Base-by-base conservation (phyloP, 345 rosid genomes). In the Odontarrhena argentea region DNA sequence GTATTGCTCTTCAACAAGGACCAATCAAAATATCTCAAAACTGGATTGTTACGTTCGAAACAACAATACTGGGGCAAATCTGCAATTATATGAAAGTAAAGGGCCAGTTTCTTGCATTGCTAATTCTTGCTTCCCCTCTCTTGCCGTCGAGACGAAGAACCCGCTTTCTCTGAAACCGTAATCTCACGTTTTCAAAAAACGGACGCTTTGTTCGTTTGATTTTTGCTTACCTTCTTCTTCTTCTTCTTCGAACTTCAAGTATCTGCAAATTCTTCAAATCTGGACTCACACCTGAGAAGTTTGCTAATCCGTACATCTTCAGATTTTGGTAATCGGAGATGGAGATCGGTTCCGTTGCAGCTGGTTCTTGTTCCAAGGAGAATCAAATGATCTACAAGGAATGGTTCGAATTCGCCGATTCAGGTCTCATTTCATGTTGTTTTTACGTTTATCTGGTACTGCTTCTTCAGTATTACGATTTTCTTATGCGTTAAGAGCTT, bases 381-480 rank as follows among this genome's bases (percentile, higher is more conserved):
- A 74, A 84, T 58, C 92, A 88, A 68, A 64, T 63, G 74, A 85
- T 83, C 81, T 93, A 90, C 74, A 90, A 83, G 67, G 89, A 86
- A n/a, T 90, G 98, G 97, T 93, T 93, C 60, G 74, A 30, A 67
- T 81, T 60, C 67, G 89, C 97, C 8, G 98, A 93, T 82, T 82
- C 97, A 75, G 98, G 96, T 92, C 11, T 47, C 63, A 9, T 50
- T 9, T 44, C 5, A 30, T 34, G 42, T 1, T 6, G 18, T 8
- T 64, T 44, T 18, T 0, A n/a, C 9, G 3, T 7, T 52, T 49
- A 34, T 32, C 40, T n/a, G n/a, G 0, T 24, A 4, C 6, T 10
- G 36, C n/a, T 53, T 24, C 55, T 40, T 42, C 41, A 58, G 14
- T 52, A 12, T 44, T 44, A 7, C 34, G 8, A 36, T 51, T 26